Evolutionary conservation across 495 filamentous ascomycete species (phyloP).

Genomic region (Apiosordaria backusii): DNA sequence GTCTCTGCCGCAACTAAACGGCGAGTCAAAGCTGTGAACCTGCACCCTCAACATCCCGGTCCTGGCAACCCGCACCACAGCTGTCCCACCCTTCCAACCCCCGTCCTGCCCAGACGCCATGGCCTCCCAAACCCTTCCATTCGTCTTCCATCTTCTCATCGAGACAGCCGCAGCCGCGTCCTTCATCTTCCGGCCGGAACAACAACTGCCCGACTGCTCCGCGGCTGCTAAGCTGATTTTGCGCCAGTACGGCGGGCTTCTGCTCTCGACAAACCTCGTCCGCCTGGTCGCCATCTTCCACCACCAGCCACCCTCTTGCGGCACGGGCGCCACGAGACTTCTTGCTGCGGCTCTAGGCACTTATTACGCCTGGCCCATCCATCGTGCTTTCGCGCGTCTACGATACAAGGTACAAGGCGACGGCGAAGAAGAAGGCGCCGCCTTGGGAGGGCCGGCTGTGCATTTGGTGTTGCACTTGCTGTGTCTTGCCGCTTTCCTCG

Average conservation of each 20-base stretch:
- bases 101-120: background rate
- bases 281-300: background rate
- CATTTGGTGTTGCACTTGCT: background rate
- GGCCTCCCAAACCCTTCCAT: background rate
- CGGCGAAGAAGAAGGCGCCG: background rate
- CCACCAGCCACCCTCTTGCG: background rate
- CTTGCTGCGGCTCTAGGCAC: background rate
- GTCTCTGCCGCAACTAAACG: background rate
- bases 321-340: background rate
- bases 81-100: background rate
- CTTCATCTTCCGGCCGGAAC: background rate
- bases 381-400: background rate
- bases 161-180: background rate
- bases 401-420: background rate
- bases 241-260: background rate
- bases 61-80: too few relatives aligned
- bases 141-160: background rate
- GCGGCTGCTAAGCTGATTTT: background rate
- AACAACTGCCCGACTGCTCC: background rate
- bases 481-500: background rate
- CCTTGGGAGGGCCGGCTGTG: background rate
- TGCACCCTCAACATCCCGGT: too few relatives aligned
- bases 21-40: background rate
- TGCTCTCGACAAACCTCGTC: background rate
- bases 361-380: background rate